Base-by-base conservation (phyloP, 176 grass and related monocot genomes). In the Hordeum marinum region DNA sequence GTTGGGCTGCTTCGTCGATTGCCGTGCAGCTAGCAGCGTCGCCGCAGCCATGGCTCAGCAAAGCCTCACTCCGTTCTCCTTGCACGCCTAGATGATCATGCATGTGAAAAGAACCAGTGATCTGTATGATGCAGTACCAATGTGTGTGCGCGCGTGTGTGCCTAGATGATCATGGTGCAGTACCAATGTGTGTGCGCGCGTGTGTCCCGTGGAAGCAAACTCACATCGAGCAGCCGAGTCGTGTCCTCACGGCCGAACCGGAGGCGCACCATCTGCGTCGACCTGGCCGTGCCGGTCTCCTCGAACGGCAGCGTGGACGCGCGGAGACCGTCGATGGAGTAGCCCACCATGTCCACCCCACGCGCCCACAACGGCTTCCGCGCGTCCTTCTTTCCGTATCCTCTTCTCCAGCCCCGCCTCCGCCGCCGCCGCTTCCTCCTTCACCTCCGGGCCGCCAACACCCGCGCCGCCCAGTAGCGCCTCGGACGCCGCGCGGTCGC, bases 281-380 rank as follows among this genome's bases (percentile, higher is more conserved):
- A 86, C 74, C 93, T 82, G 65, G 63, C 88, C 41, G 84, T 85
- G 59, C 84, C 86, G n/a, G 93, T 85, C 85, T 92, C 86, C 48
- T 84, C 52, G 63, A 95, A 95, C 61, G 71, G 90, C 60, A 98
- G 80, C 42, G 82, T 88, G 52, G 89, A 86, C 4, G 93, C 90
- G 41, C 96, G 86, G 39, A 98, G 85, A 13, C 96, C 96, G 77
- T 95, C 95, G 65, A 98, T 60, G 71, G 93, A 94, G 75, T 98
- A 98, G 21, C 96, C 93, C 17, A 95, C 62, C 83, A 98, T 75
- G 79, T 98, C 96, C 85, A 87, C 63, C 7, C 96, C 96, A 24
- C 96, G 87, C 14, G 84, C 86, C 96, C 93, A 98, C 62, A 98
- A 90, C 54, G 96, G 91, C 74, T 98, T 98, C 57, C 78, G 85